These are phyloP conservation scores for Echium plantagineum DNA, from an alignment of 257 asterid genomes.

Conservation along the genomic window DNA sequence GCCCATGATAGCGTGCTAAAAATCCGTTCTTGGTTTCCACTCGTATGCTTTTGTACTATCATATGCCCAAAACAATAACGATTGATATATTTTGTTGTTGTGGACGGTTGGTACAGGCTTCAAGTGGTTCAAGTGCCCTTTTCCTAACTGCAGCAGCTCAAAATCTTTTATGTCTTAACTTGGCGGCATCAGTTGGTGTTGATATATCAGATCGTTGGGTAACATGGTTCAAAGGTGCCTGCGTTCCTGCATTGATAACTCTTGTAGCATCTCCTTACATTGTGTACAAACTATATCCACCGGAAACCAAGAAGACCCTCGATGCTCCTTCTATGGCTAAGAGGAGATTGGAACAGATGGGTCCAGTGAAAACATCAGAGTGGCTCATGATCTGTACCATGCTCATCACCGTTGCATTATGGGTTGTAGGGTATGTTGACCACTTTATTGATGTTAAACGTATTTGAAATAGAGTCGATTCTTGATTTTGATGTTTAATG, in stretches of 20 bases:
- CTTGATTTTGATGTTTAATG: too few relatives aligned
- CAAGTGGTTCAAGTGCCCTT: neutral
- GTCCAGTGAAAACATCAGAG: conserved; percentile 53
- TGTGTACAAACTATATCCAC: neutral
- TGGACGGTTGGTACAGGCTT: neutral
- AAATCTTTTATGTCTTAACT: neutral
- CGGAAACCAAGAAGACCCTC: neutral
- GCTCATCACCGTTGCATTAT: conserved; percentile 49
- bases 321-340: neutral
- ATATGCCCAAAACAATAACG: neutral
- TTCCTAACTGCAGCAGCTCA: neutral
- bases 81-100: neutral
- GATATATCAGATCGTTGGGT: neutral
- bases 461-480: too few relatives aligned
- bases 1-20: too few relatives aligned
- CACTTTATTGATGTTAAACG: too few relatives aligned
- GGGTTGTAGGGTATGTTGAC: conserved; percentile 60
- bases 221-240: neutral
- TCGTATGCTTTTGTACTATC: too few relatives aligned
- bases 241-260: neutral
- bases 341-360: conserved; percentile 47
- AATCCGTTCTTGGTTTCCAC: too few relatives aligned
- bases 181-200: neutral
- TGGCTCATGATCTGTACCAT: conserved; percentile 49
- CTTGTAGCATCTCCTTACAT: neutral